Evolutionary conservation across 371 early-diverging fungal species (phyloP).

Genomic region (Chytridium lagenaria): DNA sequence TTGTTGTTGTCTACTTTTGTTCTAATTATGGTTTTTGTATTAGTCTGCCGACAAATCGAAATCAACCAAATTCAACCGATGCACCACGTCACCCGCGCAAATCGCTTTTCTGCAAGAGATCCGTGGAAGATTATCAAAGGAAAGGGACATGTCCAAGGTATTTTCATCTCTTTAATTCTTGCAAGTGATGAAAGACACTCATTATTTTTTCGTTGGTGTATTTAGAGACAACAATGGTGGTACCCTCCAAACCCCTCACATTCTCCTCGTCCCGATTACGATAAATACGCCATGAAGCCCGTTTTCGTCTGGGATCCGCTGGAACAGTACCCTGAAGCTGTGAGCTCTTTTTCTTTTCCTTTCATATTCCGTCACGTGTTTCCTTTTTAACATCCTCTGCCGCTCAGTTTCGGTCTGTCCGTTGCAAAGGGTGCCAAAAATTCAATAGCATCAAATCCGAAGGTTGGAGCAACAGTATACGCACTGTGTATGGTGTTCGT

Average conservation of each 20-base stretch:
- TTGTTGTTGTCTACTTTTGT: neutral
- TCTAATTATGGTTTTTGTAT: neutral
- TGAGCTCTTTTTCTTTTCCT: neutral
- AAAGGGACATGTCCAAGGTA: conserved; percentile 13
- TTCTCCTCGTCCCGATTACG: neutral
- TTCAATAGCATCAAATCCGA: conserved; percentile 8
- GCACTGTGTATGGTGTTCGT: conserved; percentile 1
- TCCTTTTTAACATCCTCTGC: neutral
- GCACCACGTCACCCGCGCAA: conserved; percentile 17
- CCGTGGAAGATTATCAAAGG: neutral
- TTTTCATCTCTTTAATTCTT: neutral
- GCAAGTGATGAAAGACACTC: neutral
- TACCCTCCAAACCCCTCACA: conserved; percentile 1
- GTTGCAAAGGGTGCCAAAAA: conserved; percentile 5
- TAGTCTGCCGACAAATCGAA: neutral
- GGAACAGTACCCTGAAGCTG: conserved; percentile 18
- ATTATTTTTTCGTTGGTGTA: neutral
- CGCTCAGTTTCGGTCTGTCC: conserved; percentile 7
- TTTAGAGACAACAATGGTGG: conserved; percentile 17
- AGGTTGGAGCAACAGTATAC: conserved; percentile 12
- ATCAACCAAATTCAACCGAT: conserved; percentile 9
- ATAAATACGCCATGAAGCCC: neutral
- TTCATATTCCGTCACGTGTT: neutral
- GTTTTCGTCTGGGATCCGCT: conserved; percentile 15
- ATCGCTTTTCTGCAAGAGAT: conserved; percentile 12